These are phyloP conservation scores for Didymosphaeria variabile DNA, from an alignment of 2,329 filamentous ascomycete genomes.

Conservation along the genomic window DNA sequence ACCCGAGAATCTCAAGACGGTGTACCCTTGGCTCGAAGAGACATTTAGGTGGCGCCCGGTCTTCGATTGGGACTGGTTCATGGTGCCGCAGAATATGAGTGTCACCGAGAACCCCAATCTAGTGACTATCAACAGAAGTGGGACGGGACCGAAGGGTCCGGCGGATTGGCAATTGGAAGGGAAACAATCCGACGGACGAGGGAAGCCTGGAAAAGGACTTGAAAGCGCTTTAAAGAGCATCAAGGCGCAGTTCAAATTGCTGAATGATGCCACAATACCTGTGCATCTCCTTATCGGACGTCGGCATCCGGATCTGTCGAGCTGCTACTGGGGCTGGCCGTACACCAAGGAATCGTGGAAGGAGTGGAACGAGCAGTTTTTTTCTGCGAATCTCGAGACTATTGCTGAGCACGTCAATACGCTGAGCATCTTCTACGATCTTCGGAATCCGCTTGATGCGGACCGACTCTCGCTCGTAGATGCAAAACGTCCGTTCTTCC, in stretches of 20 bases:
- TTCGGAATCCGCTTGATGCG: constrained; percentile 31
- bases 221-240: background rate
- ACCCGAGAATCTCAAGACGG: constrained; percentile 3
- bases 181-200: background rate
- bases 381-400: constrained; percentile 26
- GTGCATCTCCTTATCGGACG: constrained; percentile 36
- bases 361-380: constrained; percentile 18
- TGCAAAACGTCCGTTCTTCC: constrained; percentile 11
- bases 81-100: constrained; percentile 22
- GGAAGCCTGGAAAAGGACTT: background rate
- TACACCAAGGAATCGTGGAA: constrained; percentile 25
- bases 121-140: background rate
- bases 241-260: constrained; percentile 19
- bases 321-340: constrained; percentile 38
- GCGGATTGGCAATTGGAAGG: constrained; percentile 1
- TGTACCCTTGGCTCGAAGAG: constrained; percentile 33
- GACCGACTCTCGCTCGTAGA: constrained; percentile 27
- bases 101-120: constrained; percentile 8
- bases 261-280: constrained; percentile 29
- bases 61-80: constrained; percentile 40
- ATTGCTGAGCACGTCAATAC: constrained; percentile 29
- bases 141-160: background rate
- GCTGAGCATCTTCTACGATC: constrained; percentile 37
- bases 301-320: constrained; percentile 23
- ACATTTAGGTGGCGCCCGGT: constrained; percentile 35